phyloP scores from a whole-genome alignment of 345 rosid species.

The Citropsis articulata region DNA sequence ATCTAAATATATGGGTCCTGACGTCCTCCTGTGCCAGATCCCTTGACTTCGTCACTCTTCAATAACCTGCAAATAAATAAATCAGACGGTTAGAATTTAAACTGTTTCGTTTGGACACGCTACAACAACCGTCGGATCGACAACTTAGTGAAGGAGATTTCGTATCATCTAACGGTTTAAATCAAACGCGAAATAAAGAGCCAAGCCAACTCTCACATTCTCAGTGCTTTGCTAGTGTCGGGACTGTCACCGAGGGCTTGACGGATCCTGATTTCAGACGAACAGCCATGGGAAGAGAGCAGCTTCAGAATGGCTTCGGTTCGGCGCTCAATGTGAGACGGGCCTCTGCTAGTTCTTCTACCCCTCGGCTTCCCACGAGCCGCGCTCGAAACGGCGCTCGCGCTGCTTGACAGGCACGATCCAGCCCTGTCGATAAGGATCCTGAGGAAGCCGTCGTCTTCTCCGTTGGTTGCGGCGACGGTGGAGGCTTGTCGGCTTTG shows the following conservation, averaged over 20 bases:
- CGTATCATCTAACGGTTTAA: background rate
- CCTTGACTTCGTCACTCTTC: constrained; percentile 56
- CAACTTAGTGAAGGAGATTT: background rate
- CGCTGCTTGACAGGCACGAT: constrained; percentile 59
- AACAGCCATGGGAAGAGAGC: constrained; percentile 54
- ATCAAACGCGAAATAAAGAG: background rate
- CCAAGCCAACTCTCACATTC: constrained; percentile 43
- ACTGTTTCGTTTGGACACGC: background rate
- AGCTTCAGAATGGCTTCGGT: constrained; percentile 73
- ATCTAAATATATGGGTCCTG: constrained; percentile 72
- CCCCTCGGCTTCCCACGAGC: constrained; percentile 17
- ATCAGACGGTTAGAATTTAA: background rate
- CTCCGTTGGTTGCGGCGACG: background rate
- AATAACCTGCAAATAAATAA: constrained; percentile 47
- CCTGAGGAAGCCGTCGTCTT: constrained; percentile 23
- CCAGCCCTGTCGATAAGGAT: constrained; percentile 37
- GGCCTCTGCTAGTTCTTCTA: constrained; percentile 28
- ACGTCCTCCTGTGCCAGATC: constrained; percentile 83
- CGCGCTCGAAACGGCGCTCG: constrained; percentile 46
- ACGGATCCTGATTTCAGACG: constrained; percentile 73
- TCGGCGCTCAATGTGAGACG: constrained; percentile 48
- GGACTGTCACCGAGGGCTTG: constrained; percentile 81
- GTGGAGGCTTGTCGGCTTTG: constrained; percentile 14
- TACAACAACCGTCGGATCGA: constrained; percentile 1
- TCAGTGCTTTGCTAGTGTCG: constrained; percentile 96